Evolutionary conservation across 768 basidiomycete genomes (phyloP).

Genomic region (Collybiopsis confluens): DNA sequence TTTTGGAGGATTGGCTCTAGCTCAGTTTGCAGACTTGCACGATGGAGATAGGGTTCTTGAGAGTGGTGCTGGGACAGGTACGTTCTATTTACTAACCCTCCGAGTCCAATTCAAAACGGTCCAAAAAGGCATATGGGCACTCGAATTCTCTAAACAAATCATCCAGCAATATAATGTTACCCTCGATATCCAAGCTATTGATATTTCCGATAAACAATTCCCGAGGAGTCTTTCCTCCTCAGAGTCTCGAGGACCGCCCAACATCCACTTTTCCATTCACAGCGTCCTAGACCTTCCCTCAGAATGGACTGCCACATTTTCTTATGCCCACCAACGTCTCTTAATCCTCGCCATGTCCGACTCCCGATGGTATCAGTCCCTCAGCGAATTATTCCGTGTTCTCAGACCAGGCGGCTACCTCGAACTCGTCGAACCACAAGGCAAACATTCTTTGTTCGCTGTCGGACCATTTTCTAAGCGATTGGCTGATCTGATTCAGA

Average conservation of each 20-base stretch:
- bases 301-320: not conserved
- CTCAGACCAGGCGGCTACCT: not conserved
- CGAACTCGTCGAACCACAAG: not conserved
- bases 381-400: not conserved
- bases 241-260: too few relatives aligned
- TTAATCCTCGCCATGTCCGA: not conserved
- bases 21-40: not conserved
- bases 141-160: not conserved
- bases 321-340: not conserved
- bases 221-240: not conserved
- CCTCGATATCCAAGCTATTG: not conserved
- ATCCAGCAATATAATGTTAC: not conserved
- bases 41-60: not conserved
- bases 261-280: not conserved
- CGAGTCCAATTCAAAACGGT: not conserved
- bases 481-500: not conserved
- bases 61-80: conserved; percentile 3
- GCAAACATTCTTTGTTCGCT: not conserved
- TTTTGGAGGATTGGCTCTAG: not conserved
- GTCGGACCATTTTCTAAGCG: not conserved
- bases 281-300: not conserved
- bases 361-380: not conserved
- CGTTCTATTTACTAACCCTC: not conserved
- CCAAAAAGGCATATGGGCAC: not conserved
- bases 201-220: conserved; percentile 1